Percentiles rank a stretch among this genome's conserved stretches.
Conservation (phyloP, 306 rosid species). For the Sesbania bispinosa region DNA sequence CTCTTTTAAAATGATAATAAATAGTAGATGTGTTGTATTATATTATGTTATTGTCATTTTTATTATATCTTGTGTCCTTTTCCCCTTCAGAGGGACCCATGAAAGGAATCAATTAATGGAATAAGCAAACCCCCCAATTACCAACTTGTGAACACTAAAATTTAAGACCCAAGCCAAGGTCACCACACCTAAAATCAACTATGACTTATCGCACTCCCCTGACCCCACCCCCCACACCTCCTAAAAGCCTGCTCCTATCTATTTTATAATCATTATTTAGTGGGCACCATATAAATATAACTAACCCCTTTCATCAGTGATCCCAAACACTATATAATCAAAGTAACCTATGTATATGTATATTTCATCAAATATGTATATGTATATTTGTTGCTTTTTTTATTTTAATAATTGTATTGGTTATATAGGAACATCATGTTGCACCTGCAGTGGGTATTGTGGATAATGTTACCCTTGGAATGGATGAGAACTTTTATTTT, state of each 20-base stretch:
- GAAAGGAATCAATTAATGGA: conserved; percentile 34
- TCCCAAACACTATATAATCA: no score
- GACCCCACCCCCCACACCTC: conserved; percentile 26
- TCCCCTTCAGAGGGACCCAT: conserved; percentile 32
- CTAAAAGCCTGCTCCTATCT: neutral
- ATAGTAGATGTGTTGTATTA: no score
- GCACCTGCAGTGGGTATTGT: no score
- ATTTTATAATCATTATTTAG: conserved; percentile 6
- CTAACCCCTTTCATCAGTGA: neutral
- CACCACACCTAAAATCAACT: conserved; percentile 31
- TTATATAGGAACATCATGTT: no score
- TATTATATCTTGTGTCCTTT: conserved; percentile 40
- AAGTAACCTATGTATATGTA: no score
- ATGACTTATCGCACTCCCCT: conserved; percentile 27
- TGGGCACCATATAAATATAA: conserved; percentile 9
- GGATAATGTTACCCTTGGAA: no score
- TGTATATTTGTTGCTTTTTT: no score
- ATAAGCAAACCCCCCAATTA: conserved; percentile 22
- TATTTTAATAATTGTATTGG: no score
- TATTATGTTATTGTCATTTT: no score
- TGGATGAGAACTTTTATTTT: no score
- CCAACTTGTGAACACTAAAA: conserved; percentile 31
- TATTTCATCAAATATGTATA: no score
- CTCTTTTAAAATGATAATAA: no score
- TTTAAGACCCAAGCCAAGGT: conserved; percentile 29